Evolutionary conservation across 2,329 filamentous ascomycete species (phyloP).

Genomic region (Aschersonia sp.): DNA sequence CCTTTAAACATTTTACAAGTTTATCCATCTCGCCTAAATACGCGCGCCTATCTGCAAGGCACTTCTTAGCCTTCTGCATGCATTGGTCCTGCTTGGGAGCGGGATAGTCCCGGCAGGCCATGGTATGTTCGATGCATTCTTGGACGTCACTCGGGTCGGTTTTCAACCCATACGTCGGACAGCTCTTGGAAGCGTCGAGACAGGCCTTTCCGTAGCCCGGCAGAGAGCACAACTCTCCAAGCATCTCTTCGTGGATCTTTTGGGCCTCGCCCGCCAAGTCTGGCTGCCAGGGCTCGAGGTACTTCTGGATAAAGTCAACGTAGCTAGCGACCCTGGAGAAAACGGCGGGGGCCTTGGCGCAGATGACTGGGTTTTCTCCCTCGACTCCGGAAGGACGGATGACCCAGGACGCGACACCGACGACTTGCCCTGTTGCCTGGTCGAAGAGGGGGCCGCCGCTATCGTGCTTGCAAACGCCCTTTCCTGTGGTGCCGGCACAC

Average conservation of each 20-base stretch:
- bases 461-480: not conserved
- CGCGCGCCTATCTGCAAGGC: not conserved
- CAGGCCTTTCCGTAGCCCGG: not conserved
- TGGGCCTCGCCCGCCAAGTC: not conserved
- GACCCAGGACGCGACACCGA: not conserved
- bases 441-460: not conserved
- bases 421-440: not conserved
- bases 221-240: not conserved
- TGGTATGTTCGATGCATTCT: not conserved
- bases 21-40: not conserved
- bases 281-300: not conserved
- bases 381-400: not conserved
- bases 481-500: not conserved
- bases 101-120: not conserved
- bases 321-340: not conserved
- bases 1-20: not conserved
- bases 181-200: not conserved
- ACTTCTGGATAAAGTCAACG: not conserved
- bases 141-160: not conserved
- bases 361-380: not conserved
- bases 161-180: not conserved
- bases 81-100: not conserved
- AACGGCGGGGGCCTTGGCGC: not conserved
- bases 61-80: not conserved
- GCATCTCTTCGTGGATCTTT: not conserved